Percentiles rank a stretch among this genome's conserved stretches.
Evolutionary conservation across 352 stramenopile species (phyloP).

Genomic region (Blastocystis sp.): DNA sequence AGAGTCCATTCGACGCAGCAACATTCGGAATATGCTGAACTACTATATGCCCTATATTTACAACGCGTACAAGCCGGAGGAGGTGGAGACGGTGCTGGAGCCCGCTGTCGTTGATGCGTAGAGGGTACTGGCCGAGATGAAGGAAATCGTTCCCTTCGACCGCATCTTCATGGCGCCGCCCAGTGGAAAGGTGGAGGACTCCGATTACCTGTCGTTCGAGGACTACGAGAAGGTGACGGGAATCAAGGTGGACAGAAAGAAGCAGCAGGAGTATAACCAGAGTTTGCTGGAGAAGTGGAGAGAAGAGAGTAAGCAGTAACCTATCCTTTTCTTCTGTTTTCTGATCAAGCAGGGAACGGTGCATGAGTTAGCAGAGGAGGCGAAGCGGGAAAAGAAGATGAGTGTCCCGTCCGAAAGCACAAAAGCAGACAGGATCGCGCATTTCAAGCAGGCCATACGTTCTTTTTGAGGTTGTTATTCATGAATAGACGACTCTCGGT

Average conservation of each 20-base stretch:
- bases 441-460: conserved; percentile 6
- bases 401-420: neutral
- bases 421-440: conserved; percentile 15
- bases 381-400: too few species aligned
- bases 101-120: neutral
- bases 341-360: neutral
- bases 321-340: neutral
- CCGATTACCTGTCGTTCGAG: neutral
- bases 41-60: conserved; percentile 30
- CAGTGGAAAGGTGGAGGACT: conserved; percentile 14
- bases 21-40: conserved; percentile 40
- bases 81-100: conserved; percentile 26
- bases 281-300: conserved; percentile 25
- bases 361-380: neutral
- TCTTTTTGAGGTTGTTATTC: too few species aligned
- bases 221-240: conserved; percentile 28
- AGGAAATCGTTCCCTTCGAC: conserved; percentile 53
- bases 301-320: neutral
- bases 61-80: conserved; percentile 57
- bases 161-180: conserved; percentile 43
- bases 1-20: neutral
- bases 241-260: neutral
- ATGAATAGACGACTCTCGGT: neutral
- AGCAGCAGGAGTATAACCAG: neutral
- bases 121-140: conserved; percentile 17